Percentiles rank a stretch among this genome's conserved stretches.
These are phyloP conservation scores for Dichotomocladium elegans DNA, from an alignment of 371 early-diverging fungal genomes.

Conservation along the genomic window DNA sequence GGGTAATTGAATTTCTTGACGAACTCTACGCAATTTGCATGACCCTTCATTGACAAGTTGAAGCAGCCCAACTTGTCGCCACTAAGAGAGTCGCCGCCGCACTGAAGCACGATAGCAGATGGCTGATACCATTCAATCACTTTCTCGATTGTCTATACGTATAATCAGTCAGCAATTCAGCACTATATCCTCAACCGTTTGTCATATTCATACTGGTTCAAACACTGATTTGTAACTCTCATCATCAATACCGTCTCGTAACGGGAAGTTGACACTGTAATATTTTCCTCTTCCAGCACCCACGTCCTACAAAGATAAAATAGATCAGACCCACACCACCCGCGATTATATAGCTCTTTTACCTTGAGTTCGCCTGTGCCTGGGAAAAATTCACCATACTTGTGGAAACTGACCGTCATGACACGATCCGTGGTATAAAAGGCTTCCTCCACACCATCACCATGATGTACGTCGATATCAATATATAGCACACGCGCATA, in stretches of 20 bases:
- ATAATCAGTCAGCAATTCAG: neutral
- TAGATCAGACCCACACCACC: too few relatives aligned
- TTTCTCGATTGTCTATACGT: conserved; percentile 41
- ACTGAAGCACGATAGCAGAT: conserved; percentile 86
- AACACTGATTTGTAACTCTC: conserved; percentile 78
- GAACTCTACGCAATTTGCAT: conserved; percentile 86
- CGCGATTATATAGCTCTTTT: neutral
- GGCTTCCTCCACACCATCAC: conserved; percentile 96
- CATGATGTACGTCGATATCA: conserved; percentile 97
- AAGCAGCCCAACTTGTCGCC: conserved; percentile 94
- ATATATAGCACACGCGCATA: conserved; percentile 90
- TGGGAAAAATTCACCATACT: conserved; percentile 93
- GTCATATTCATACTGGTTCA: conserved; percentile 57
- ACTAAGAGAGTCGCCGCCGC: conserved; percentile 94
- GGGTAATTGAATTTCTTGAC: conserved; percentile 83
- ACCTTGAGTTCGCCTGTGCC: conserved; percentile 89
- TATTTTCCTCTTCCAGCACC: conserved; percentile 77
- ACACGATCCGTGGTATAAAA: conserved; percentile 92
- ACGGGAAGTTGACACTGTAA: conserved; percentile 89
- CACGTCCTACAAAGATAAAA: conserved; percentile 62
- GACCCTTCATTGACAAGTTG: conserved; percentile 85
- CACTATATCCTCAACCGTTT: neutral
- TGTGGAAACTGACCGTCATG: conserved; percentile 93
- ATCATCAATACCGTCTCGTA: conserved; percentile 93
- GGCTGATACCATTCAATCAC: conserved; percentile 81